Evolutionary conservation across 106 monocot species (phyloP).

Genomic region (Dactylorhiza incarnata): DNA sequence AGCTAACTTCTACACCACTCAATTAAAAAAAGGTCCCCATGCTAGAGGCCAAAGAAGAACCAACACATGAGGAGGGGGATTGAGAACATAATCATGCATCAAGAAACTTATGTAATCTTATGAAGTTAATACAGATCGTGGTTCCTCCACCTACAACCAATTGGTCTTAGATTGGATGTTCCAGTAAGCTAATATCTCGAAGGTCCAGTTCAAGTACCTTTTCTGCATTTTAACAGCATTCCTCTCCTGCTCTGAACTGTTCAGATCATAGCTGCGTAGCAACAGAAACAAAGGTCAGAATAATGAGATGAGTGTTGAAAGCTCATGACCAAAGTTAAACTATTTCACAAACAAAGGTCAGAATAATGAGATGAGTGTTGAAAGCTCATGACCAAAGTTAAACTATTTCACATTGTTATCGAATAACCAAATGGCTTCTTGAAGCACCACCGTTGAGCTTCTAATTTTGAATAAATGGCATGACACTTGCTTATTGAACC

Average conservation of each 20-base stretch:
- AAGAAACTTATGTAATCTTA: too few species aligned
- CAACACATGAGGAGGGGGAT: too few species aligned
- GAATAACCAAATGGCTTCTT: not conserved
- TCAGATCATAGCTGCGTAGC: conserved; percentile 61
- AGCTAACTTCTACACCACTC: too few species aligned
- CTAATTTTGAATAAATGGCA: not conserved
- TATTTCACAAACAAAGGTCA: not conserved
- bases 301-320: not conserved
- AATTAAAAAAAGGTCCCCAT: too few species aligned
- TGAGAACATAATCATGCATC: too few species aligned
- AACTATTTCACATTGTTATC: not conserved
- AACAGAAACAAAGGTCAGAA: not conserved
- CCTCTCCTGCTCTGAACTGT: conserved; percentile 65
- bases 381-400: not conserved
- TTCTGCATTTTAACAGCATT: conserved; percentile 40
- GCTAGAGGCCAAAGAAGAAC: too few species aligned
- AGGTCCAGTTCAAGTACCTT: conserved; percentile 38
- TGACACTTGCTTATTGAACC: too few species aligned
- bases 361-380: not conserved
- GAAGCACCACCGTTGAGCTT: not conserved
- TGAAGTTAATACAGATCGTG: too few species aligned
- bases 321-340: not conserved
- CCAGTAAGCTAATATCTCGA: not conserved
- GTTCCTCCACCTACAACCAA: too few species aligned
- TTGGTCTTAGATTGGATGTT: too few species aligned